Base-by-base conservation (phyloP, 352 stramenopile genomes). In the Globisporangium apiculatum region DNA sequence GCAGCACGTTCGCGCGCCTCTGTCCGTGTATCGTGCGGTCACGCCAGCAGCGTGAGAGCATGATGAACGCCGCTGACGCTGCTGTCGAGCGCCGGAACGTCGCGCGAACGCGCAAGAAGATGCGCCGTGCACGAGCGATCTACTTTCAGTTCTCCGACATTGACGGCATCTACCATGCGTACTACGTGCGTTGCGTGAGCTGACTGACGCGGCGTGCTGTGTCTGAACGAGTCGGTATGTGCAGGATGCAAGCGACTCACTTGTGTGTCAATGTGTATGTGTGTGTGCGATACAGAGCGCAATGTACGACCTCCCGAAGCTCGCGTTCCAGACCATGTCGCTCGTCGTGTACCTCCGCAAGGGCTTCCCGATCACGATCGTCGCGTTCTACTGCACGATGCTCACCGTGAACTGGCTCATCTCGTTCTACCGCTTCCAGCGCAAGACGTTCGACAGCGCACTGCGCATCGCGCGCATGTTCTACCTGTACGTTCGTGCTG, bases 301-400 rank as follows among this genome's bases (percentile, higher is more conserved):
- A 10, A 45, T 64, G 36, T 46, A 79, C 31, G 75, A 79, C 45
- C 51, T 79, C 4, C 75, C 75, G 0, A 82, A 86, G 55, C 62
- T 83, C 6, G 64, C 72, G 12, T 78, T 82, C 46, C 71, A 83
- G 60, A 77, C 69, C 37, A 71, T 57, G 5, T 79, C 73, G 4
- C 55, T 86, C 8, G 49, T 64, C 17, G 61, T 66, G 2, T 83
- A 86, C 48, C 53, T 83, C 0, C 69, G 59, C n/a, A 64, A 73
- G 7, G 75, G 75, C 5, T 82, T 86, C 47, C 71, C 75, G 5
- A 57, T 65, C 18, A 17, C 67, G 3, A 53, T 86, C 7, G 66
- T 77, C 5, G 68, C 60, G 14, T 71, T 68, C 38, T 83, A 83
- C 60, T 64, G 67, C 7, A 48, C 57, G 18, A 52, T 82, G 47